Evolutionary conservation across 208 protist species (phyloP).

Genomic region (Acanthamoeba healyi): DNA sequence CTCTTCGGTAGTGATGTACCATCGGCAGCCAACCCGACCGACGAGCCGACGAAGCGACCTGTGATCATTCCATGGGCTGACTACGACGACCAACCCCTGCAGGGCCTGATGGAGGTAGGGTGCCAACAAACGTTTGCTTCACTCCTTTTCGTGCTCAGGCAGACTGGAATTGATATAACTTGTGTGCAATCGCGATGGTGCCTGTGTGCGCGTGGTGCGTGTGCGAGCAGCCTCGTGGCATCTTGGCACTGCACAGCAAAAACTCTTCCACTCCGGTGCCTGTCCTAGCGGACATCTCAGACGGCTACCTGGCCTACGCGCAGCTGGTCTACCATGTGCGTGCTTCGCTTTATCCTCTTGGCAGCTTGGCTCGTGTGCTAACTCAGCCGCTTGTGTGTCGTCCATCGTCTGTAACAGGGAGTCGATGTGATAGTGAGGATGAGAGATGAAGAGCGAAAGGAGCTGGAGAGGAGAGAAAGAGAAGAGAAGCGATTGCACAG

Average conservation of each 20-base stretch:
- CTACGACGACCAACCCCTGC: background rate
- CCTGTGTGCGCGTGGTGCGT: background rate
- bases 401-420: background rate
- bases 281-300: background rate
- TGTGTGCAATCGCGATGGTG: too few species aligned
- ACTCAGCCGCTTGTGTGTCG: too few species aligned
- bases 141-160: background rate
- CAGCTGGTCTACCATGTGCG: background rate
- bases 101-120: background rate
- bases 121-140: background rate
- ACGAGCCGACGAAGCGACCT: background rate
- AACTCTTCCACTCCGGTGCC: background rate
- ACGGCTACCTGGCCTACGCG: constrained; percentile 23
- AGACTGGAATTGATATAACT: background rate
- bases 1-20: too few species aligned
- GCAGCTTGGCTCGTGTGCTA: too few species aligned
- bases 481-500: constrained; percentile 5
- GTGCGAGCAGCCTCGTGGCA: background rate
- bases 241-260: background rate
- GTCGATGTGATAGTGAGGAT: background rate
- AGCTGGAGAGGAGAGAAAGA: background rate
- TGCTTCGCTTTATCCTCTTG: too few species aligned
- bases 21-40: too few species aligned
- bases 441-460: background rate
- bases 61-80: background rate